Percentiles rank a stretch among this genome's conserved stretches.
These are phyloP conservation scores for Alliaria petiolata DNA, from an alignment of 345 rosid species.

Conservation along the genomic window DNA sequence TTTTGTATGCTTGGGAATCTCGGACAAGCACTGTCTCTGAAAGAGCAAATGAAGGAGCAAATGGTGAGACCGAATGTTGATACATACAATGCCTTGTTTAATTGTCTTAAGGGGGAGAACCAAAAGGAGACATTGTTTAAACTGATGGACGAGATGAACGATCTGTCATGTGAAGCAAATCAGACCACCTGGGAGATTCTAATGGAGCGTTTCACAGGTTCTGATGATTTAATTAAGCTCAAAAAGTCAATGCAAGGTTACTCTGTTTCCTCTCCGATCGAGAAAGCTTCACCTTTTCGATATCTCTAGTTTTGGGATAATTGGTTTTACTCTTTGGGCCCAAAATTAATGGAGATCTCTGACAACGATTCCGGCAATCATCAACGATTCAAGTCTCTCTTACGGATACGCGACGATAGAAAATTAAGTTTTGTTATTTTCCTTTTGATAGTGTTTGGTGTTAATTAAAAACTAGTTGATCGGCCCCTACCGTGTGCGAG, in stretches of 20 bases:
- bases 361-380: too few species aligned
- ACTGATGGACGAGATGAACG: constrained; percentile 65
- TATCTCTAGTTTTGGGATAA: constrained; percentile 12
- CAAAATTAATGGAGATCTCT: too few species aligned
- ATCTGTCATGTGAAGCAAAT: constrained; percentile 62
- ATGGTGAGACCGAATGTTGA: constrained; percentile 55
- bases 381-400: too few species aligned
- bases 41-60: constrained; percentile 63
- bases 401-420: too few species aligned
- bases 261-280: constrained; percentile 31
- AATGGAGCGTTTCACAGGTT: constrained; percentile 61
- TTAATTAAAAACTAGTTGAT: too few species aligned
- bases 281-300: background rate
- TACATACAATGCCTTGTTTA: constrained; percentile 69
- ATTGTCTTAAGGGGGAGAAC: constrained; percentile 53
- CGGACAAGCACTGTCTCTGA: constrained; percentile 40
- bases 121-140: constrained; percentile 42
- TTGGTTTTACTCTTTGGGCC: too few species aligned
- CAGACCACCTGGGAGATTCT: constrained; percentile 64
- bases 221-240: constrained; percentile 51
- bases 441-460: too few species aligned
- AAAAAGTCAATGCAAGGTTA: constrained; percentile 47
- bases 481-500: too few species aligned
- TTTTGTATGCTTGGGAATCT: constrained; percentile 47
- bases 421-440: too few species aligned